These are phyloP conservation scores for Jatropha curcas DNA, from an alignment of 345 rosid genomes.

Conservation along the genomic window DNA sequence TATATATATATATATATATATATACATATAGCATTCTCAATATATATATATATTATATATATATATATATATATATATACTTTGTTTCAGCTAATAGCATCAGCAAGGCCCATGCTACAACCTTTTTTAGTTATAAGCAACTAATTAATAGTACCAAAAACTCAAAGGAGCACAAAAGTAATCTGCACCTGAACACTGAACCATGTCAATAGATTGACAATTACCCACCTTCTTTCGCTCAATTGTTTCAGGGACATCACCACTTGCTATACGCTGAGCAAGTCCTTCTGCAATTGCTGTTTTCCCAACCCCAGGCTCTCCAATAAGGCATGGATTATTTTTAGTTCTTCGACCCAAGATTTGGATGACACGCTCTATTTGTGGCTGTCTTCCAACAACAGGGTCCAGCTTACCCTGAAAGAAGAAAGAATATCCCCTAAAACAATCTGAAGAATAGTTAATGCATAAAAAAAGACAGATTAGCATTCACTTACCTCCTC, in stretches of 20 bases:
- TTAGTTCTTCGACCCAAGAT: conserved; percentile 96
- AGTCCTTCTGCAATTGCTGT: conserved; percentile 99
- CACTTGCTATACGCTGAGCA: conserved; percentile 87
- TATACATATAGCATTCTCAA: too few species aligned
- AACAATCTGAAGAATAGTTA: background rate
- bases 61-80: too few species aligned
- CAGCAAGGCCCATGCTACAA: background rate
- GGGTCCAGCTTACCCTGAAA: conserved; percentile 96
- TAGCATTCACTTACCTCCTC: conserved; percentile 64
- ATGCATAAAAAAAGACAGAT: conserved; percentile 1
- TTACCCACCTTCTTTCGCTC: conserved; percentile 83
- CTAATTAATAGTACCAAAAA: background rate
- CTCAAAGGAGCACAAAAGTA: background rate
- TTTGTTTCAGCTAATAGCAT: background rate
- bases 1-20: too few species aligned
- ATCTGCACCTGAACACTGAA: background rate
- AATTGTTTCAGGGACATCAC: conserved; percentile 97
- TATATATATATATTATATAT: too few species aligned
- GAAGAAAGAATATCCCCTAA: background rate
- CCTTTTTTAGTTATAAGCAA: background rate
- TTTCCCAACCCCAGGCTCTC: conserved; percentile 99
- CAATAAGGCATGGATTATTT: conserved; percentile 97
- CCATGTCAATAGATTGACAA: background rate
- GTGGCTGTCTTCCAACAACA: conserved; percentile 96
- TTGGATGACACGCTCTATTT: conserved; percentile 93